Base-by-base conservation (phyloP, 2,329 filamentous ascomycete genomes). In the Sporothrix euskadiensis region DNA sequence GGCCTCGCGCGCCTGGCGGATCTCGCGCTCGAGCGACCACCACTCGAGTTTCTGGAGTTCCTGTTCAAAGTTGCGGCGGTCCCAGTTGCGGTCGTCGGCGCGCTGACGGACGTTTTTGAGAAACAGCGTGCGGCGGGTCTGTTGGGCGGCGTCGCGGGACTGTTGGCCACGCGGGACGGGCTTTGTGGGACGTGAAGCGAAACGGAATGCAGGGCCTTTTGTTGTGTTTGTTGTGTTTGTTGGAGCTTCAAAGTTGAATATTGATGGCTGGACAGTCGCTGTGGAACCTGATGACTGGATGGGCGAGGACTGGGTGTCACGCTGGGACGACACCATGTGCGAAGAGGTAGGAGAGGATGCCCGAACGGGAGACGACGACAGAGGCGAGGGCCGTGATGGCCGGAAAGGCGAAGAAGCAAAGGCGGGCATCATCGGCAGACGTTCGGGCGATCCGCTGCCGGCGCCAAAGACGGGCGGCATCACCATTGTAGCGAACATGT, bases 81-180 rank as follows among this genome's bases (percentile, higher is more conserved):
- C 84, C 85, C 89, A 91, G 30, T 83, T 82, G 77, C 83, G 86
- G 39, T 92, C 88, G 57, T 91, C 88, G 2, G 85, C 83, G 56
- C 87, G 85, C 77, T 89, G 86, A 74, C 88, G 84, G 22, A 92
- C 89, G 70, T 86, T 91, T 78, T 89, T 88, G 74, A 95, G 82
- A 77, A 95, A 95, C 73, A 91, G 83, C 44, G 88, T 87, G 65
- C 92, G 84, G 73, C 92, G 84, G 71, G 87, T 84, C 79, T 93
- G 90, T 72, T 89, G 88, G 0, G 85, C 84, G 22, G 88, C 88
- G 79, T 94, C 88, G 69, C 88, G 85, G 74, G 83, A 87, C 76
- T 87, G 86, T 22, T 90, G 81, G 7, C 91, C 49, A 78, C 0
- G 76, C 90, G 91, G 75, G 91, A 93, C 49, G 86, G 57, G 84